These are phyloP conservation scores for Calocybe indica DNA, from an alignment of 768 basidiomycete genomes.

Conservation along the genomic window DNA sequence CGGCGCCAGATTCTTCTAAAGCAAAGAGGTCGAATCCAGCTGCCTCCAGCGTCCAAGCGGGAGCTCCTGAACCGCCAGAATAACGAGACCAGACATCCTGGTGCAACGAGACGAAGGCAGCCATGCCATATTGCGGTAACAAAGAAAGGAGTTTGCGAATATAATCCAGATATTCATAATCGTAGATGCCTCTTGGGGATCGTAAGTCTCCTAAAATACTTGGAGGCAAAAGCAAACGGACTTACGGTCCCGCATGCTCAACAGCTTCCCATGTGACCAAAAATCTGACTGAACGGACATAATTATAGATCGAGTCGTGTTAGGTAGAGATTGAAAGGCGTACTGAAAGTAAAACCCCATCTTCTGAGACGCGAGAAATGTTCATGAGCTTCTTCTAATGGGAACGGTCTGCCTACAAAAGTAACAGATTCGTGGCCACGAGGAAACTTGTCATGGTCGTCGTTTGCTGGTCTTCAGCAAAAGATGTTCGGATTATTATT, in stretches of 20 bases:
- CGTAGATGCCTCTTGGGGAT: constrained; percentile 67
- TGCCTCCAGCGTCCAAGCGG: constrained; percentile 88
- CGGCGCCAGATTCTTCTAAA: constrained; percentile 79
- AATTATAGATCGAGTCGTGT: neutral
- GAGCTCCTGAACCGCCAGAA: constrained; percentile 92
- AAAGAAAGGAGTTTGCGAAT: constrained; percentile 62
- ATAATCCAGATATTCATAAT: constrained; percentile 77
- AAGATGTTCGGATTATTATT: constrained; percentile 5
- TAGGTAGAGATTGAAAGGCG: constrained; percentile 17
- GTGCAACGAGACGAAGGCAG: constrained; percentile 76
- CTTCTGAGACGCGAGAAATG: constrained; percentile 74
- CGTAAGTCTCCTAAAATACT: constrained; percentile 2
- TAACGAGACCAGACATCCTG: constrained; percentile 98
- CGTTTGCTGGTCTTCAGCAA: constrained; percentile 53
- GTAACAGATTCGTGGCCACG: constrained; percentile 58
- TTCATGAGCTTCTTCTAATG: constrained; percentile 80
- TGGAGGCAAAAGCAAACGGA: constrained; percentile 11
- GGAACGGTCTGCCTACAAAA: constrained; percentile 90
- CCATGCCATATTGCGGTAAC: constrained; percentile 66
- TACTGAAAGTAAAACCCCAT: constrained; percentile 88
- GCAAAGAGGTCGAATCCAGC: constrained; percentile 81
- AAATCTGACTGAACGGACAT: constrained; percentile 61
- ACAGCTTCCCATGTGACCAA: constrained; percentile 97
- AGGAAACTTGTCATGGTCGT: constrained; percentile 65
- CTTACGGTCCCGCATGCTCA: constrained; percentile 89